phyloP scores from a whole-genome alignment of 1,284 basidiomycete species.

The Naganishia sp. region DNA sequence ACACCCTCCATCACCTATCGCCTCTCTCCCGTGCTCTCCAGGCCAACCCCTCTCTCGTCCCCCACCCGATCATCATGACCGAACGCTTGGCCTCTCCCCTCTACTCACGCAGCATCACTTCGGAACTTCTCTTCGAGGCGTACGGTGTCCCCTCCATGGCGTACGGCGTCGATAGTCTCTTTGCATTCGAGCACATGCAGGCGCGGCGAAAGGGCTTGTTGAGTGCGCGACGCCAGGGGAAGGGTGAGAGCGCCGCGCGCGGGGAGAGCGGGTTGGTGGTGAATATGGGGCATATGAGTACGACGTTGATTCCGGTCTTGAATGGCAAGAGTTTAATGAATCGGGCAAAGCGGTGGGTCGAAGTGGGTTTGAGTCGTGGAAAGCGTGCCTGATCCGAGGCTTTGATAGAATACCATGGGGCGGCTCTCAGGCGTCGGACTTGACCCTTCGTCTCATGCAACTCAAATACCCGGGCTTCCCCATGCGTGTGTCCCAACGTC shows the following conservation, averaged over 20 bases:
- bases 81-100: constrained; percentile 87
- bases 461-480: constrained; percentile 93
- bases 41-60: constrained; percentile 55
- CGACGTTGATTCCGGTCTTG: constrained; percentile 81
- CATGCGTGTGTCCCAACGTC: constrained; percentile 57
- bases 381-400: too few relatives aligned
- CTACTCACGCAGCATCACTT: constrained; percentile 86
- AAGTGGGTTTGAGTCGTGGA: neutral
- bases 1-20: constrained; percentile 78
- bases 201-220: constrained; percentile 10
- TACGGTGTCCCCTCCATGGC: constrained; percentile 84
- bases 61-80: constrained; percentile 85
- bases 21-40: constrained; percentile 3
- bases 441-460: constrained; percentile 87
- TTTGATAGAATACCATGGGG: constrained; percentile 84
- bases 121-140: constrained; percentile 94
- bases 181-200: constrained; percentile 70
- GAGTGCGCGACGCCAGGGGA: neutral
- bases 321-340: constrained; percentile 76
- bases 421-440: constrained; percentile 82
- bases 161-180: constrained; percentile 88
- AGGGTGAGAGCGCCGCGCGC: constrained; percentile 1
- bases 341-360: constrained; percentile 73
- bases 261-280: constrained; percentile 71
- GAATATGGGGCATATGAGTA: constrained; percentile 58